Evolutionary conservation across 2,329 filamentous ascomycete genomes (phyloP).

Genomic region (Alternaria sp.): DNA sequence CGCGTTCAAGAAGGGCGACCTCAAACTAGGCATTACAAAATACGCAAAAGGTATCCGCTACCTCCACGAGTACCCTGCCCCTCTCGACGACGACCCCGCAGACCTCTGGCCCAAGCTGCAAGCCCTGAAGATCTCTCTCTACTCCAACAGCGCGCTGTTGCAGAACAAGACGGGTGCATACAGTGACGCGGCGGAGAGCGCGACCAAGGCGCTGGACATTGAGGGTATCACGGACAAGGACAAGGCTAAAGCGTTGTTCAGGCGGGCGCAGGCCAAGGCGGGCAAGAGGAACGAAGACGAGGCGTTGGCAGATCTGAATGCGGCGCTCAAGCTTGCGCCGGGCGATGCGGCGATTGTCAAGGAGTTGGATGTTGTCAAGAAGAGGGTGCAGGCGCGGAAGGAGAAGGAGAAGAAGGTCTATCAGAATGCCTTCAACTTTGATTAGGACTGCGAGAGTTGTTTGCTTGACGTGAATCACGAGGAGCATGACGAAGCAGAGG

Average conservation of each 20-base stretch:
- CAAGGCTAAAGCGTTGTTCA: slow-evolving; percentile 86
- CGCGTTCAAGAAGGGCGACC: slow-evolving; percentile 82
- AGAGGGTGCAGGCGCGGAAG: slow-evolving; percentile 71
- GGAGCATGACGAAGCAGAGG: too few relatives aligned
- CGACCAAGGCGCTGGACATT: slow-evolving; percentile 74
- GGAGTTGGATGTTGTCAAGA: slow-evolving; percentile 81
- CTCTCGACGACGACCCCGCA: slow-evolving; percentile 70
- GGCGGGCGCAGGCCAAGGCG: slow-evolving; percentile 76
- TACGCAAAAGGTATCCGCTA: slow-evolving; percentile 94
- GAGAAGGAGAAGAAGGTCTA: slow-evolving; percentile 93
- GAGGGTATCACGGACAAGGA: slow-evolving; percentile 72
- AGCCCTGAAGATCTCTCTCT: slow-evolving; percentile 79
- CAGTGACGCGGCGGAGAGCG: slow-evolving; percentile 72
- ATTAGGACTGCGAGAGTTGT: too few relatives aligned
- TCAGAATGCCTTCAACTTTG: slow-evolving; percentile 79
- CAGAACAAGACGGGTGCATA: slow-evolving; percentile 79
- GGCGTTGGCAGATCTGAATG: slow-evolving; percentile 60
- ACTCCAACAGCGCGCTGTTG: slow-evolving; percentile 87
- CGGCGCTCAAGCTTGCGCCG: slow-evolving; percentile 60
- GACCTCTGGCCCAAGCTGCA: slow-evolving; percentile 72
- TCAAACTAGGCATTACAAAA: slow-evolving; percentile 77
- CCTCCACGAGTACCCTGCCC: slow-evolving; percentile 80
- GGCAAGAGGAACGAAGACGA: slow-evolving; percentile 84
- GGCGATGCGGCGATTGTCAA: slow-evolving; percentile 75
- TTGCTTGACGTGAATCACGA: too few relatives aligned